Percentiles rank a stretch among this genome's conserved stretches.
These are phyloP conservation scores for Talaromyces proteolyticus DNA, from an alignment of 495 filamentous ascomycete genomes.

Conservation along the genomic window DNA sequence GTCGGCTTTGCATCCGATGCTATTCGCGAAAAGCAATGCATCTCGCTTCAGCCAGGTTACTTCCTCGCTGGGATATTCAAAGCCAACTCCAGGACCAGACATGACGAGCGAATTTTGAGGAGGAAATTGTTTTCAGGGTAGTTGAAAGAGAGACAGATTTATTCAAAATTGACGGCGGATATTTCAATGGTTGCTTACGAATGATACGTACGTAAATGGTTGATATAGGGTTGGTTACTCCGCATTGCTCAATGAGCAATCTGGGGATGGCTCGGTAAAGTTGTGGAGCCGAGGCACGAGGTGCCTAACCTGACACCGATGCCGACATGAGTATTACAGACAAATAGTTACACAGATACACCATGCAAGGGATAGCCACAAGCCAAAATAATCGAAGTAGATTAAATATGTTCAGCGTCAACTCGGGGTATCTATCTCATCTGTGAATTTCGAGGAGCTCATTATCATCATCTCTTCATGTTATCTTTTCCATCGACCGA, in stretches of 20 bases:
- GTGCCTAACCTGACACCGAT: background rate
- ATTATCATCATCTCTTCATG: conserved; percentile 37
- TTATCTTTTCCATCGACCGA: conserved; percentile 20
- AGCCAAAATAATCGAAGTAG: no score
- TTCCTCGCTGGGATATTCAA: conserved; percentile 65
- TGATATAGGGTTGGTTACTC: no score
- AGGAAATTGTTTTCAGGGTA: background rate
- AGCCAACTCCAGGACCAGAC: conserved; percentile 65
- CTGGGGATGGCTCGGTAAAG: no score
- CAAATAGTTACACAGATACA: background rate
- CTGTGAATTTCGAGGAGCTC: conserved; percentile 44
- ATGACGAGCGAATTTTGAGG: conserved; percentile 15
- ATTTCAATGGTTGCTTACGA: no score
- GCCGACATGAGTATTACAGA: background rate
- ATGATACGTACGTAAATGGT: no score
- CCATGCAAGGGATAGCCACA: background rate
- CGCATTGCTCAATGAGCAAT: no score
- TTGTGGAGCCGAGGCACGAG: background rate
- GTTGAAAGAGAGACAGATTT: no score
- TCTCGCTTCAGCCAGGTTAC: conserved; percentile 86
- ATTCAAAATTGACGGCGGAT: no score
- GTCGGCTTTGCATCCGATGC: conserved; percentile 75
- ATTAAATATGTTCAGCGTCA: conserved; percentile 44
- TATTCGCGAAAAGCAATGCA: conserved; percentile 78
- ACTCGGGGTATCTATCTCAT: conserved; percentile 49